Evolutionary conservation across 352 stramenopile genomes (phyloP).

Genomic region (Ophiocytium majus): DNA sequence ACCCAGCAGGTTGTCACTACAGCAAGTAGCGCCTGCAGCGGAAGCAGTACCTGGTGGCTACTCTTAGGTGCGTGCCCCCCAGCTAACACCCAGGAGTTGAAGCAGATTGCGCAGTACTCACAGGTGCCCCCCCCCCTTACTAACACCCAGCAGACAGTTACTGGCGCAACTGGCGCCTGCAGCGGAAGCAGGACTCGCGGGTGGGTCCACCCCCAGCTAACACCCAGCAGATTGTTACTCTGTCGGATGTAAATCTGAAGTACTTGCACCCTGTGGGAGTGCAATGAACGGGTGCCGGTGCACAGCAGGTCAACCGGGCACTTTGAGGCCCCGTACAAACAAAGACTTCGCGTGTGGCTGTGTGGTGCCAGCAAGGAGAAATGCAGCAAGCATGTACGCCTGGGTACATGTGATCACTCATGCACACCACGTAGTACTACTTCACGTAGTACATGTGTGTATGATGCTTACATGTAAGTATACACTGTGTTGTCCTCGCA

Average conservation of each 20-base stretch:
- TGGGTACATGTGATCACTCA: too few relatives aligned
- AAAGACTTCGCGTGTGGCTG: too few relatives aligned
- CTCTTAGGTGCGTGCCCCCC: background rate
- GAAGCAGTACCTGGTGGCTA: background rate
- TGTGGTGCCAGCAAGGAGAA: too few relatives aligned
- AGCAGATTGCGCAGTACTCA: background rate
- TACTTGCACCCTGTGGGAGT: background rate
- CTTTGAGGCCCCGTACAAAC: too few relatives aligned
- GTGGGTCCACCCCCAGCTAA: background rate
- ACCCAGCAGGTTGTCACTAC: constrained; percentile 1
- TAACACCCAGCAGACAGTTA: background rate
- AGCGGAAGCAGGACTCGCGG: constrained; percentile 16
- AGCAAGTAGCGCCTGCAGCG: constrained; percentile 49
- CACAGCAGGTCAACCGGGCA: background rate
- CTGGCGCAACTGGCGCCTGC: constrained; percentile 49
- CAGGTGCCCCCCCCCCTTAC: background rate
- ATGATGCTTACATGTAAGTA: too few relatives aligned
- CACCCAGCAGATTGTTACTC: background rate
- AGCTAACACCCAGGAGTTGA: background rate
- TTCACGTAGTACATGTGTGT: too few relatives aligned
- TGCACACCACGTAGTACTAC: too few relatives aligned
- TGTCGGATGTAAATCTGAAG: background rate
- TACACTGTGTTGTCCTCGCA: too few relatives aligned
- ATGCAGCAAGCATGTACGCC: too few relatives aligned
- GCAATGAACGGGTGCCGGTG: background rate